Percentiles rank a stretch among this genome's conserved stretches.
Conservation (phyloP, 2,329 filamentous ascomycete genomes). For the Sporothrix pseudoabietina region DNA sequence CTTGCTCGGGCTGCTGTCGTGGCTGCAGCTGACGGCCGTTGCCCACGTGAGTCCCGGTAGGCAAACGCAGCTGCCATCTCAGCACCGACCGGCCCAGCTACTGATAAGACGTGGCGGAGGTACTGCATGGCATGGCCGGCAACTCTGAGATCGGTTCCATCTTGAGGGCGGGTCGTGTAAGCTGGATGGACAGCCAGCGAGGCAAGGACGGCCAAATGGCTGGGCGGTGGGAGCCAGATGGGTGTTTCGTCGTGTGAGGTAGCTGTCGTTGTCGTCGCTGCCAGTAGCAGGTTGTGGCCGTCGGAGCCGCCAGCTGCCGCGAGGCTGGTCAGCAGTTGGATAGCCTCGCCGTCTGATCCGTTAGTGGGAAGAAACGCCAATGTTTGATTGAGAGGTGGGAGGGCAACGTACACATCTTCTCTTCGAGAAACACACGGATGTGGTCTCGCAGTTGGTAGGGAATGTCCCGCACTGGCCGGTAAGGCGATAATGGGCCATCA, state of each 20-base stretch:
- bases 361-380: not conserved
- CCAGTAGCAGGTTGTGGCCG: not conserved
- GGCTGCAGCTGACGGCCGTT: not conserved
- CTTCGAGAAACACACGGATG: conserved; percentile 73
- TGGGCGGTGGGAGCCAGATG: conserved; percentile 67
- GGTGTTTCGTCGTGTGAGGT: conserved; percentile 42
- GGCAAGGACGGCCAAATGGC: conserved; percentile 74
- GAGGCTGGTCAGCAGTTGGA: conserved; percentile 66
- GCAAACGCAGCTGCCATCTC: conserved; percentile 70
- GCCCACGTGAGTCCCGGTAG: conserved; percentile 51
- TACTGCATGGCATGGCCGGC: conserved; percentile 69
- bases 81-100: conserved; percentile 70
- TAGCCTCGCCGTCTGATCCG: conserved; percentile 56
- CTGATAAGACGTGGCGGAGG: conserved; percentile 65
- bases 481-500: conserved; percentile 39
- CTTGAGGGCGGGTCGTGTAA: conserved; percentile 72
- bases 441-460: conserved; percentile 67
- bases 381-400: no score
- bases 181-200: conserved; percentile 81
- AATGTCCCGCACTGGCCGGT: conserved; percentile 58
- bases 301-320: conserved; percentile 52
- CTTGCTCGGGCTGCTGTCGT: not conserved
- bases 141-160: conserved; percentile 62
- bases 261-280: not conserved
- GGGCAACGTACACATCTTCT: conserved; percentile 55